Evolutionary conservation across 176 grass and related monocot species (phyloP), one percentile per base, ranked within the genome.

Genomic region (Luzula sylvatica): DNA sequence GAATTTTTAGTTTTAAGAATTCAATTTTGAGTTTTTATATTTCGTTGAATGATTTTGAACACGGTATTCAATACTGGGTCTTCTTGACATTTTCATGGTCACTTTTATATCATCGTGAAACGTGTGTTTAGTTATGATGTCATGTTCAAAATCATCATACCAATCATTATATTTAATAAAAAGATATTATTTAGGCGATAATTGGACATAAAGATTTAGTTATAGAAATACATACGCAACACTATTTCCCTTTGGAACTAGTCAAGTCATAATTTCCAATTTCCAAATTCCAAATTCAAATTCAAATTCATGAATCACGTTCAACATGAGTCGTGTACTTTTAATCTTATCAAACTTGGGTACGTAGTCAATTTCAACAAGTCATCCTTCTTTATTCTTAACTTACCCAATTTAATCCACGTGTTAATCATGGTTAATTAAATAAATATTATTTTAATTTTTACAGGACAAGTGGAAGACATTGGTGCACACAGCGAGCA

Each of bases 391-490:
- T 62, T 59, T 42, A 23, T 38, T 20, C 17, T 40, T 13, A 1
- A 23, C 15, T 5, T 45, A 70, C 15, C 24, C 5, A 17, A 45
- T 44, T 11, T 62, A 21, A 21, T 6, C 24, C 60, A 78, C 56
- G 61, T 70, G 70, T 66, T 82, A 73, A 78, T 72, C 50, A 59
- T 79, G 70, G 69, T 32, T 8, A 86, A 74, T 66, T 75, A 73
- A 18, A 77, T 47, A 11, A 77, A 24, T 40, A 23, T 42, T 30
- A 78, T 35, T 35, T 35, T 35, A 35, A 35, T 35, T 69, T n/a
- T 21, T 13, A 86, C 75, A 96, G 92, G 92, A 96, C 75, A 96
- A 96, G 29, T 96, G 92, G 92, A 96, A 96, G 77, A 96, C 92
- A 42, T 56, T 96, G 55, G 92, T 96, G 24, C 92, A 96, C 74